Percentiles rank a stretch among this genome's conserved stretches.
Evolutionary conservation across 2,329 filamentous ascomycete species (phyloP).

Genomic region (Paraphoma sp.): DNA sequence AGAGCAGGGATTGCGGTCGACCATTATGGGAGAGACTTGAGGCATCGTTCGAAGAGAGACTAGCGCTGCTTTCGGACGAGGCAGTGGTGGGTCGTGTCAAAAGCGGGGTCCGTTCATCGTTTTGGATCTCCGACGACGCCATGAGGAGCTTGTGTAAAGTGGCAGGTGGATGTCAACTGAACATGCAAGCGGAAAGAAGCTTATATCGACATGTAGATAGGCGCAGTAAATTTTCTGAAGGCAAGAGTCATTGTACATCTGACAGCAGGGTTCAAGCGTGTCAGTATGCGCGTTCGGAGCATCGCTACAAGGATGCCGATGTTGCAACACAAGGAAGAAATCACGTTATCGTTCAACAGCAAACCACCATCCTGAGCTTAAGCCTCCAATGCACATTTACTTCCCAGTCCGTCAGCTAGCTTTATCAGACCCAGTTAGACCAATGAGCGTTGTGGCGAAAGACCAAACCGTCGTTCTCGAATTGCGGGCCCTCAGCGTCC

Average conservation of each 20-base stretch:
- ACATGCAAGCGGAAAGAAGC: background rate
- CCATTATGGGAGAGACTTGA: conserved; percentile 5
- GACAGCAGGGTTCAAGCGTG: background rate
- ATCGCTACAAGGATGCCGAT: conserved; percentile 10
- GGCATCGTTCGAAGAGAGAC: conserved; percentile 3
- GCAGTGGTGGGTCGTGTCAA: background rate
- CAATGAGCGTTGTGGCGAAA: background rate
- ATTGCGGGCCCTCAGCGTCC: conserved; percentile 60
- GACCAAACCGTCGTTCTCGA: background rate
- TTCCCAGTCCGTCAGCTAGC: background rate
- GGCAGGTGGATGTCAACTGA: background rate
- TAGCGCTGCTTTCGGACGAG: conserved; percentile 4
- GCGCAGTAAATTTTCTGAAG: background rate
- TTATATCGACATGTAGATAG: background rate
- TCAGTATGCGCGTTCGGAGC: background rate
- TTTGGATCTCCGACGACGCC: conserved; percentile 1
- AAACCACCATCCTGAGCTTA: conserved; percentile 2
- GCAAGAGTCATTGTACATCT: conserved; percentile 3
- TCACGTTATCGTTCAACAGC: conserved; percentile 11
- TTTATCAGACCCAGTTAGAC: background rate
- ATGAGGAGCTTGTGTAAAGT: conserved; percentile 1
- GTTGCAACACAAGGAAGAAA: conserved; percentile 16
- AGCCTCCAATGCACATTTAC: background rate
- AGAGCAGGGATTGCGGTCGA: background rate
- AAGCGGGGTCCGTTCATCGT: conserved; percentile 14